Evolutionary conservation across 331 rosid genomes (phyloP).

Genomic region (Prunus yedoensis): DNA sequence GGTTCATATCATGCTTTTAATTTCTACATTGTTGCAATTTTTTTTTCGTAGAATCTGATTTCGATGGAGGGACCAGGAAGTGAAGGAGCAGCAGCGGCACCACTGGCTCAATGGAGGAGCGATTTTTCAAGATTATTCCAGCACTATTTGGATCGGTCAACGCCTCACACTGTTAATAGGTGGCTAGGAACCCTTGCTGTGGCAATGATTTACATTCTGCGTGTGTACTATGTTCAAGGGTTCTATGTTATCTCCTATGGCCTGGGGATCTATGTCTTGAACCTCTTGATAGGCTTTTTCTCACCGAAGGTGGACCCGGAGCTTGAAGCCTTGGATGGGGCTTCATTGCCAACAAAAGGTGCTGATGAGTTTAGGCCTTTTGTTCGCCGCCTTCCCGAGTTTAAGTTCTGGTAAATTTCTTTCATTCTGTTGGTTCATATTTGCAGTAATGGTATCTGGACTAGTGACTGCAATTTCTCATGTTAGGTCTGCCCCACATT

Average conservation of each 20-base stretch:
- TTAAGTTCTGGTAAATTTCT: conserved; percentile 59
- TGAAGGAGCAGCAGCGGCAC: conserved; percentile 43
- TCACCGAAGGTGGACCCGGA: conserved; percentile 74
- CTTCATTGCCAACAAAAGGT: conserved; percentile 60
- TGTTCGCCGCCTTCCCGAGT: conserved; percentile 74
- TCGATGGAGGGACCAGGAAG: conserved; percentile 57
- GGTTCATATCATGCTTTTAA: not conserved
- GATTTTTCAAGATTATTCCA: conserved; percentile 54
- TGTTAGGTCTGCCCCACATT: not conserved
- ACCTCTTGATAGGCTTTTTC: conserved; percentile 68
- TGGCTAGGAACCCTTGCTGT: conserved; percentile 63
- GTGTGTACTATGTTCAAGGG: conserved; percentile 61
- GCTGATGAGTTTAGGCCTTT: conserved; percentile 74
- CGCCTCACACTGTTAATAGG: conserved; percentile 59
- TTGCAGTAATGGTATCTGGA: not conserved
- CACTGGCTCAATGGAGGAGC: conserved; percentile 60
- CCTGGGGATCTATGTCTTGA: conserved; percentile 59
- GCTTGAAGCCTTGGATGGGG: conserved; percentile 58
- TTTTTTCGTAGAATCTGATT: not conserved
- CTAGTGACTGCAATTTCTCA: not conserved
- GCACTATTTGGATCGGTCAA: conserved; percentile 64
- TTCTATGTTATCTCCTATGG: conserved; percentile 68
- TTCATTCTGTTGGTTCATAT: not conserved
- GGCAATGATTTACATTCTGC: conserved; percentile 48
- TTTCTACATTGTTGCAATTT: not conserved